Conservation (phyloP, 106 monocot genomes). For the Phalaenopsis equestris region DNA sequence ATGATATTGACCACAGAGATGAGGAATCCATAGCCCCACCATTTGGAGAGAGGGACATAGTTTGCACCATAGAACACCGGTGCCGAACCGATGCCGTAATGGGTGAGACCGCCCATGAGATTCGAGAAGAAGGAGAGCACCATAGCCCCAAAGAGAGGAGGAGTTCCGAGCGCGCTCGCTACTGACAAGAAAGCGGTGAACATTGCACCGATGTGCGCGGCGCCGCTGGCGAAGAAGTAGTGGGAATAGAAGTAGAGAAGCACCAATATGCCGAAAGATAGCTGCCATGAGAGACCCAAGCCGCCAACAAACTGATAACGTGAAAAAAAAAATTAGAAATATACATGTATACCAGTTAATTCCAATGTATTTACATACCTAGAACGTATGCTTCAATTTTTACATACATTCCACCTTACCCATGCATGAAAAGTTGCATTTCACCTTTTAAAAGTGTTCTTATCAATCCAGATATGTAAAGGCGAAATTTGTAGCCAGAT, state of each 20-base stretch:
- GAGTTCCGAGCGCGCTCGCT: constrained; percentile 82
- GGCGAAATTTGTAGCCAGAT: no score
- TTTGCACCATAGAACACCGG: constrained; percentile 94
- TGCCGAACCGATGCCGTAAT: constrained; percentile 97
- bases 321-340: not conserved
- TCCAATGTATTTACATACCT: no score
- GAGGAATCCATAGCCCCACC: constrained; percentile 97
- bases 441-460: no score
- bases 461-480: no score
- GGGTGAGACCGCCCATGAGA: constrained; percentile 95
- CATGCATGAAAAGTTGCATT: no score
- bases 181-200: constrained; percentile 97
- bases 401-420: no score
- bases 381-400: no score
- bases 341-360: no score
- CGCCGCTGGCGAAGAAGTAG: constrained; percentile 98
- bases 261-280: constrained; percentile 84
- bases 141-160: constrained; percentile 86
- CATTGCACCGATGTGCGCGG: constrained; percentile 99
- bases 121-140: constrained; percentile 89
- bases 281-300: constrained; percentile 91
- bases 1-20: constrained; percentile 90
- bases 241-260: constrained; percentile 99
- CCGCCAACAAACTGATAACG: constrained; percentile 86
- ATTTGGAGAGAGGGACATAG: constrained; percentile 70